Evolutionary conservation across 495 filamentous ascomycete species (phyloP).

Genomic region (Schizothecium vesticola): DNA sequence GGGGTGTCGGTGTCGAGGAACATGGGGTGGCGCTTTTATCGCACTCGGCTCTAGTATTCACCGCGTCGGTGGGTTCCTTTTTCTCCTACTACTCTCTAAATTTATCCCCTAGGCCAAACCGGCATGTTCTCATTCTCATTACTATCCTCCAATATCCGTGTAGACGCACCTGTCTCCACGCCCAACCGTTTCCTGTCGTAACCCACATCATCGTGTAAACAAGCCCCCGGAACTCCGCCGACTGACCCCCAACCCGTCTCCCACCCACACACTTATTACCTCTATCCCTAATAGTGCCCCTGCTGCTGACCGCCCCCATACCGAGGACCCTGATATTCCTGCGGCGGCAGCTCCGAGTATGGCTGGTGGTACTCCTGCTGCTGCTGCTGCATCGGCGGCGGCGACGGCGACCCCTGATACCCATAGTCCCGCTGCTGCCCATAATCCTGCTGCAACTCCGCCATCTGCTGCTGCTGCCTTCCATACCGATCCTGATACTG

Average conservation of each 20-base stretch:
- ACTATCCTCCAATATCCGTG: background rate
- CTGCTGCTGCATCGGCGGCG: background rate
- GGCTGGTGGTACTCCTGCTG: background rate
- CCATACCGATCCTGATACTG: background rate
- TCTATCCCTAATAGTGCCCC: too few relatives aligned
- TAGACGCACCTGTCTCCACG: background rate
- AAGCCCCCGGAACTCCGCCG: too few relatives aligned
- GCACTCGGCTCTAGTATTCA: background rate
- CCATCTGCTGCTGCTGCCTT: background rate
- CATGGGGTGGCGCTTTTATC: background rate
- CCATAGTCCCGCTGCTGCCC: background rate
- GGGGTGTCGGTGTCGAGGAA: background rate
- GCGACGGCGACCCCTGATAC: background rate
- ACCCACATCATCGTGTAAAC: too few relatives aligned
- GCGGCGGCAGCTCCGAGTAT: background rate
- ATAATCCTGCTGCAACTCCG: background rate
- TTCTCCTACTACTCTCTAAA: background rate
- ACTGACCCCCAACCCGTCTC: too few relatives aligned
- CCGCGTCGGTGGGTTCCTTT: background rate
- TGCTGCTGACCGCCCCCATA: too few relatives aligned
- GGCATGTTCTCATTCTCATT: background rate
- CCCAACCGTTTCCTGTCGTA: too few relatives aligned
- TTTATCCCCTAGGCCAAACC: background rate
- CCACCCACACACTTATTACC: too few relatives aligned
- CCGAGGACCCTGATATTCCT: background rate